Evolutionary conservation across 306 rosid species (phyloP).

Genomic region (Fragaria ananassa): DNA sequence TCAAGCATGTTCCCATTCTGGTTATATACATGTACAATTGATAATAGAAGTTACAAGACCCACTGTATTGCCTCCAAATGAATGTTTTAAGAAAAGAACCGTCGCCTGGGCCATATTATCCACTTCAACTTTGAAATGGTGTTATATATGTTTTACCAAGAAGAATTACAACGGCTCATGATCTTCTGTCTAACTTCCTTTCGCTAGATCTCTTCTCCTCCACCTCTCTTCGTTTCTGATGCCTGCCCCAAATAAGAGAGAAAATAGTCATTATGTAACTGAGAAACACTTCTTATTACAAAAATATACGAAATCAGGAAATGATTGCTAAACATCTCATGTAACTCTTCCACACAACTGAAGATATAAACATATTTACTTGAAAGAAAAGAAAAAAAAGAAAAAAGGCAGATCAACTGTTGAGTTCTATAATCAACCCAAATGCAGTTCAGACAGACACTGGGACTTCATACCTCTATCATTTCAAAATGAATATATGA

Average conservation of each 20-base stretch:
- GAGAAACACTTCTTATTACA: not conserved
- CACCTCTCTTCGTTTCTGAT: slow-evolving; percentile 64
- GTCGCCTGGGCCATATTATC: too few relatives aligned
- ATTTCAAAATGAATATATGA: not conserved
- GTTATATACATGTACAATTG: too few relatives aligned
- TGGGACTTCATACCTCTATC: not conserved
- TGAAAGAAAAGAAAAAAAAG: not conserved
- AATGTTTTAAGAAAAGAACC: too few relatives aligned
- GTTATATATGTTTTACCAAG: not conserved
- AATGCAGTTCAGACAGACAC: too few relatives aligned
- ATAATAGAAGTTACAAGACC: too few relatives aligned
- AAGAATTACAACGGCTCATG: slow-evolving; percentile 39
- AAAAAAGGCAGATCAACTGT: too few relatives aligned
- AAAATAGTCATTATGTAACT: too few relatives aligned
- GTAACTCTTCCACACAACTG: not conserved
- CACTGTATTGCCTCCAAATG: too few relatives aligned
- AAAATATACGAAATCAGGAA: not conserved
- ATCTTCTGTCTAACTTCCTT: slow-evolving; percentile 72
- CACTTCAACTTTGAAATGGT: slow-evolving; percentile 1
- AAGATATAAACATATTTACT: not conserved
- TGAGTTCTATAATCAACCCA: too few relatives aligned
- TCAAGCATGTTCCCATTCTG: too few relatives aligned
- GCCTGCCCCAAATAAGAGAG: slow-evolving; percentile 2
- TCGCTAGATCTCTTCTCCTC: slow-evolving; percentile 82
- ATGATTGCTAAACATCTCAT: not conserved